These are phyloP conservation scores for Solanum okadae DNA, from an alignment of 257 asterid species.

Conservation along the genomic window DNA sequence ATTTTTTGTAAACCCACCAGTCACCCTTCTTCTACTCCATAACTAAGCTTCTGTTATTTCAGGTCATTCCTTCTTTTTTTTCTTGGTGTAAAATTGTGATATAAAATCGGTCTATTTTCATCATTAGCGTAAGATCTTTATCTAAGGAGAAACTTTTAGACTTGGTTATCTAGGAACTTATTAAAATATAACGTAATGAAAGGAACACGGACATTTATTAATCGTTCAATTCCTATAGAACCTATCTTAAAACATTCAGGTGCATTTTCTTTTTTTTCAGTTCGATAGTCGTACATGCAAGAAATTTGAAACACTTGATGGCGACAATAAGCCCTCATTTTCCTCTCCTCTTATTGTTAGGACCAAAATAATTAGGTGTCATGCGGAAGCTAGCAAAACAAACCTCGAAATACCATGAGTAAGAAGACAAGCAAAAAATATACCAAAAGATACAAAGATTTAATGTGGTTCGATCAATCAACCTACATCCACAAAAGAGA, in stretches of 20 bases:
- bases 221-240: background rate
- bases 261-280: background rate
- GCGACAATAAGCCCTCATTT: background rate
- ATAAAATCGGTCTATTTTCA: background rate
- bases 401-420: too few relatives aligned
- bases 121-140: background rate
- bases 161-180: background rate
- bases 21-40: background rate
- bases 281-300: background rate
- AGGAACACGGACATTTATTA: background rate
- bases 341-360: background rate
- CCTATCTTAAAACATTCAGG: background rate
- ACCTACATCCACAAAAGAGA: too few relatives aligned
- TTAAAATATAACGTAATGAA: background rate
- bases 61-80: too few relatives aligned
- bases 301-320: background rate
- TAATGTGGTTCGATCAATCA: too few relatives aligned
- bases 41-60: background rate
- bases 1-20: background rate
- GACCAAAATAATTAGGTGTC: too few relatives aligned
- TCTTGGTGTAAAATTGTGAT: too few relatives aligned
- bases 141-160: background rate
- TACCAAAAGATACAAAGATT: too few relatives aligned
- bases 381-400: too few relatives aligned
- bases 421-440: too few relatives aligned